A percentile compares a stretch with the other conserved stretches of the same genome.
These are phyloP conservation scores for Tulasnella sp. DNA, from an alignment of 768 basidiomycete genomes.

Conservation along the genomic window DNA sequence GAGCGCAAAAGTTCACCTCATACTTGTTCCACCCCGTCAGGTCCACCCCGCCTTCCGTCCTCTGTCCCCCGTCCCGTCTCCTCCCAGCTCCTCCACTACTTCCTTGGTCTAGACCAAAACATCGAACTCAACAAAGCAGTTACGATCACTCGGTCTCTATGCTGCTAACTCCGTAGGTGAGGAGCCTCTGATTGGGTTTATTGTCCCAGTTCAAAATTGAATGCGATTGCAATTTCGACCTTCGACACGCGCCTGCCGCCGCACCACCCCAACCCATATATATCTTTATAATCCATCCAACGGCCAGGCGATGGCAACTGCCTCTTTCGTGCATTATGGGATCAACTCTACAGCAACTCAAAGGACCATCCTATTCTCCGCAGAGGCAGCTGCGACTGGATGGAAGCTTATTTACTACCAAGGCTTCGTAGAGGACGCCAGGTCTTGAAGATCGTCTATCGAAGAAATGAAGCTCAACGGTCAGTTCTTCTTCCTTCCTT, in stretches of 20 bases:
- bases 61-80: background rate
- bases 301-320: conserved; percentile 74
- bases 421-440: conserved; percentile 79
- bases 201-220: conserved; percentile 58
- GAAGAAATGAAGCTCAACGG: conserved; percentile 69
- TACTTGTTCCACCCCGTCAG: no score
- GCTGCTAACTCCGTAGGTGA: conserved; percentile 71
- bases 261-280: conserved; percentile 23
- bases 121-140: conserved; percentile 62
- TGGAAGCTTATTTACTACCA: conserved; percentile 66
- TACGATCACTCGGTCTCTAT: conserved; percentile 68
- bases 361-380: conserved; percentile 61
- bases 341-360: conserved; percentile 76
- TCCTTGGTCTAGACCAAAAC: conserved; percentile 44
- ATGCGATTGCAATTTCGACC: no score
- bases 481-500: conserved; percentile 33
- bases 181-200: conserved; percentile 52
- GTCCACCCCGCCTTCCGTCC: background rate
- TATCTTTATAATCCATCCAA: background rate
- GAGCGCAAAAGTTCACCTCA: no score
- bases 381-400: conserved; percentile 74
- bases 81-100: conserved; percentile 21
- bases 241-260: conserved; percentile 32
- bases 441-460: conserved; percentile 66
- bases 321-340: conserved; percentile 82